These are phyloP conservation scores for Fraxinus dipetala DNA, from an alignment of 305 asterid genomes.

Conservation along the genomic window DNA sequence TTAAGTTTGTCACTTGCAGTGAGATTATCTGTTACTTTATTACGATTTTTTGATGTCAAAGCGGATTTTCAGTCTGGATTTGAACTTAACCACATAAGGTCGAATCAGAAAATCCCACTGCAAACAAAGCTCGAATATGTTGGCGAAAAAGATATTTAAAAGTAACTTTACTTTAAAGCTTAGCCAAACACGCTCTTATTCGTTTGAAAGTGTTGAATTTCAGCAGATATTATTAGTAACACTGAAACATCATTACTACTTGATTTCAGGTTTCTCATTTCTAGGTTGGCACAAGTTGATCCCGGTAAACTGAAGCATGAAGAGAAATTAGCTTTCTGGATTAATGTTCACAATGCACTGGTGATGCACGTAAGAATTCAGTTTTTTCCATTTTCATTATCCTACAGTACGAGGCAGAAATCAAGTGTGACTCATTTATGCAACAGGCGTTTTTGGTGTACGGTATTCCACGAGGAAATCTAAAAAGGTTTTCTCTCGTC, in stretches of 20 bases:
- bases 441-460: conserved; percentile 75
- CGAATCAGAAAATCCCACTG: background rate
- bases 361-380: conserved; percentile 77
- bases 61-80: background rate
- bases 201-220: background rate
- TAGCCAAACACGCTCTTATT: background rate
- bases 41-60: background rate
- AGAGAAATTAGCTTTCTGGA: conserved; percentile 92
- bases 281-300: conserved; percentile 54
- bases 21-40: background rate
- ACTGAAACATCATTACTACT: background rate
- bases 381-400: background rate
- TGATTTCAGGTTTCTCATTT: conserved; percentile 60
- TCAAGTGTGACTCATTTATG: background rate
- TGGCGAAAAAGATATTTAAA: background rate
- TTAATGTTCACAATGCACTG: conserved; percentile 84
- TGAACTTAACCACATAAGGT: background rate
- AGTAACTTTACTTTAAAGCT: background rate
- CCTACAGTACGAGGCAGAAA: background rate
- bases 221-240: background rate
- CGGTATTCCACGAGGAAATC: conserved; percentile 63
- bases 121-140: background rate
- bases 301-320: conserved; percentile 72
- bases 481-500: conserved; percentile 64
- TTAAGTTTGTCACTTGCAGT: background rate